Percentiles rank a stretch among this genome's conserved stretches.
These are phyloP conservation scores for Purshia tridentata DNA, from an alignment of 306 rosid genomes.

Conservation along the genomic window DNA sequence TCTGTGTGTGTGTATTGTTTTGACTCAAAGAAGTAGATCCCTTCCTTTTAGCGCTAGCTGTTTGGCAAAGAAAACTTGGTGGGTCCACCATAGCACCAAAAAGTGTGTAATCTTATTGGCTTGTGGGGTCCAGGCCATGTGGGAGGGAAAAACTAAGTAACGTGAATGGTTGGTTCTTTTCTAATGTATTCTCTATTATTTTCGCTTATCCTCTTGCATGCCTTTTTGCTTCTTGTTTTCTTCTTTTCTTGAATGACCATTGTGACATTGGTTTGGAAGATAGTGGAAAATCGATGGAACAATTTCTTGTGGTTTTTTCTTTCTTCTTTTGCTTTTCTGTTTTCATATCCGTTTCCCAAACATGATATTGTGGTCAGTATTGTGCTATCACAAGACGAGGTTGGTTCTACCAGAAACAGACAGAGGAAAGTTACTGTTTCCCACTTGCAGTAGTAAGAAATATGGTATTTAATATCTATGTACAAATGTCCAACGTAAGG, in stretches of 20 bases:
- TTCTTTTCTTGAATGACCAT: conserved; percentile 22
- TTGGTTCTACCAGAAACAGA: background rate
- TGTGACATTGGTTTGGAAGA: conserved; percentile 16
- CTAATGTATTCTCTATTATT: conserved; percentile 6
- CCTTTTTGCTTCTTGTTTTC: conserved; percentile 28
- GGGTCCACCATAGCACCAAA: conserved; percentile 40
- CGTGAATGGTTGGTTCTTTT: conserved; percentile 26
- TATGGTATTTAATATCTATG: background rate
- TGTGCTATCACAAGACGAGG: background rate
- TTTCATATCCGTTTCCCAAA: background rate
- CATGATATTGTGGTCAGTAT: background rate
- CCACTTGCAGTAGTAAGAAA: background rate
- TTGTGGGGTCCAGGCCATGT: conserved; percentile 50
- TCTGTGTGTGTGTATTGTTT: conserved; percentile 34
- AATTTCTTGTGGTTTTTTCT: background rate
- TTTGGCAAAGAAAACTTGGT: conserved; percentile 53
- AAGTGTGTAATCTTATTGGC: conserved; percentile 29
- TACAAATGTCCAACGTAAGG: background rate
- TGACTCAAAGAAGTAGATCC: conserved; percentile 24
- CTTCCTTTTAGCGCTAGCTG: conserved; percentile 45
- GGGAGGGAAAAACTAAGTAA: conserved; percentile 30
- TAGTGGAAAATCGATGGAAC: conserved; percentile 24
- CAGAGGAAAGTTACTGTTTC: background rate
- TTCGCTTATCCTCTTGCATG: conserved; percentile 17
- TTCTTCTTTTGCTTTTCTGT: background rate